Evolutionary conservation across 345 rosid species (phyloP).

Genomic region (Euclidium syriacum): DNA sequence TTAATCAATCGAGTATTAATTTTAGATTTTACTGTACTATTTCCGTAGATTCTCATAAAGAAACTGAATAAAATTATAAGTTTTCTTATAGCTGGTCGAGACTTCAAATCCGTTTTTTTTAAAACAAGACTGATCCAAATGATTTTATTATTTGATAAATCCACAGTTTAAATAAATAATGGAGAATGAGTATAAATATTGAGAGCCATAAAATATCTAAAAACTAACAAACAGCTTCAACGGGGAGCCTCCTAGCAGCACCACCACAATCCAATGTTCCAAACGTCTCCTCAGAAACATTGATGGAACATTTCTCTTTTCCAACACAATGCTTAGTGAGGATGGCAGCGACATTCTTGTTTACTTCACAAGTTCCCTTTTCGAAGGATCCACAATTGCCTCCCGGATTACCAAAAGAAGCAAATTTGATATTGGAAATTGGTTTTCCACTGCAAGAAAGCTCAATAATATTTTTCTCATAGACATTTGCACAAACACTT

Average conservation of each 20-base stretch:
- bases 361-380: conserved; percentile 33
- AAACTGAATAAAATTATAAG: no score
- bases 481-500: conserved; percentile 32
- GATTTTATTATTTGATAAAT: not conserved
- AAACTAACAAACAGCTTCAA: conserved; percentile 44
- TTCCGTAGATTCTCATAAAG: no score
- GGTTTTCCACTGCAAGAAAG: conserved; percentile 42
- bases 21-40: no score
- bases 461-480: conserved; percentile 36
- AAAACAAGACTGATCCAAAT: no score
- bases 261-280: conserved; percentile 32
- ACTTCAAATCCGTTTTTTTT: no score
- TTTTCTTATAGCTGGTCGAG: no score
- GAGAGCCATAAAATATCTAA: not conserved
- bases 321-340: conserved; percentile 44
- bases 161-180: not conserved
- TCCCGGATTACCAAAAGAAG: conserved; percentile 44
- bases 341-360: not conserved
- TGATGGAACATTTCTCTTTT: conserved; percentile 32
- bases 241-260: conserved; percentile 33
- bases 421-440: conserved; percentile 30
- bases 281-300: conserved; percentile 29
- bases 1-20: no score
- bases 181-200: not conserved
- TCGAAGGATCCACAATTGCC: conserved; percentile 50